phyloP scores from a whole-genome alignment of 805 yeast species.

The Deakozyma indianensis region DNA sequence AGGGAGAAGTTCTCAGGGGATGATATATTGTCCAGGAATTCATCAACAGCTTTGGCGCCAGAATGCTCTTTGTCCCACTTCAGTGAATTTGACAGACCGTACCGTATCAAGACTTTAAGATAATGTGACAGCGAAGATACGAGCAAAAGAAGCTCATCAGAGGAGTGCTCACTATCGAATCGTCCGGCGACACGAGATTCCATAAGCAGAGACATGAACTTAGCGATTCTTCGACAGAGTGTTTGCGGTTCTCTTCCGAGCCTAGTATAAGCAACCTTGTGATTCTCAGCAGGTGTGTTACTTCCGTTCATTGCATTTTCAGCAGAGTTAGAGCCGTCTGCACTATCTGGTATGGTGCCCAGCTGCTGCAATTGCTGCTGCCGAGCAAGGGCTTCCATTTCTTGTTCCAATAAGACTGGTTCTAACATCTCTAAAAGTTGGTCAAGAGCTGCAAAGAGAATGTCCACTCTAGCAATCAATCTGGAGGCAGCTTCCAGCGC shows the following conservation, averaged over 20 bases:
- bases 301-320: background rate
- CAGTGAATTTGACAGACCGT: conserved; percentile 67
- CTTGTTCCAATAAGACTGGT: conserved; percentile 5
- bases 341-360: background rate
- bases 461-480: conserved; percentile 58
- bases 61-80: conserved; percentile 39
- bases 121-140: conserved; percentile 90
- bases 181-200: conserved; percentile 9
- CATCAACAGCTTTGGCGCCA: conserved; percentile 46
- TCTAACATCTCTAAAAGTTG: conserved; percentile 22
- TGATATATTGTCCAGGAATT: conserved; percentile 41
- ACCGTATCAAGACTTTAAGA: conserved; percentile 67
- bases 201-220: conserved; percentile 70
- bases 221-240: conserved; percentile 78
- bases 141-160: conserved; percentile 44
- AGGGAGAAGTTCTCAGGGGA: conserved; percentile 29
- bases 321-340: background rate
- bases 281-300: background rate
- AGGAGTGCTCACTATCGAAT: conserved; percentile 3
- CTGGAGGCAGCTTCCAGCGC: conserved; percentile 61
- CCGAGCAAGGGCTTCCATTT: conserved; percentile 4
- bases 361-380: conserved; percentile 5
- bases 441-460: conserved; percentile 66
- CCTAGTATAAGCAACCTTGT: conserved; percentile 6
- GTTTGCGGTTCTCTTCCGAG: conserved; percentile 58